Percentiles rank a stretch among this genome's conserved stretches.
phyloP scores from a whole-genome alignment of 2,329 filamentous ascomycete genomes.

The Periconia macrospinosa region DNA sequence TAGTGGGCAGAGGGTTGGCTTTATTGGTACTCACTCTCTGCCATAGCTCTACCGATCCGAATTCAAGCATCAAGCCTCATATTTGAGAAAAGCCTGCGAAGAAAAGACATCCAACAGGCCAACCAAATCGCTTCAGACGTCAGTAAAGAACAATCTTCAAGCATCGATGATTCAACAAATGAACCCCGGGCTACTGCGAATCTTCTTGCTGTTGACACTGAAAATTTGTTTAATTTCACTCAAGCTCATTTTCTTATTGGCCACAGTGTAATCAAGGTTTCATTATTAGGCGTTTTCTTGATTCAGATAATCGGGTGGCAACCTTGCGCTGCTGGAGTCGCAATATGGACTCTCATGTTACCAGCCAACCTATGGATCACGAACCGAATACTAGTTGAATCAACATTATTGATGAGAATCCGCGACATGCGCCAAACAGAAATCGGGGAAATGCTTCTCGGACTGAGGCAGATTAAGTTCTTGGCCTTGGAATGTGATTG shows the following conservation, averaged over 20 bases:
- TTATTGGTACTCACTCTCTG: neutral
- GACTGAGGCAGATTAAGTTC: neutral
- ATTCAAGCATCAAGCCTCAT: neutral
- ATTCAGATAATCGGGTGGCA: neutral
- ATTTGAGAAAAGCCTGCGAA: neutral
- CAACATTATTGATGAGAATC: neutral
- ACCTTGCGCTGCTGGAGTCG: neutral
- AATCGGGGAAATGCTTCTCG: neutral
- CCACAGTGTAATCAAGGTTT: neutral
- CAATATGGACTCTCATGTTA: neutral
- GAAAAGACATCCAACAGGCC: neutral
- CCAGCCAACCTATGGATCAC: neutral
- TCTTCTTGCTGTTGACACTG: neutral
- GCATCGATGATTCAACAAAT: no score
- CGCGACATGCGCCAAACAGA: neutral
- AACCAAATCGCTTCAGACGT: no score
- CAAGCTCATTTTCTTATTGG: neutral
- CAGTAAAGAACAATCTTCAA: no score
- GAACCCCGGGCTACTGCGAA: no score
- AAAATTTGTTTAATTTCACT: neutral
- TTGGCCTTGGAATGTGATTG: neutral
- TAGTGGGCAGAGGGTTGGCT: neutral
- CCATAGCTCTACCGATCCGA: neutral
- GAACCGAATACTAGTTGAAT: neutral
- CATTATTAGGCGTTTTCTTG: neutral